Evolutionary conservation across 1,284 basidiomycete genomes (phyloP), one percentile per base, ranked within the genome.

Genomic region (Ceratobasidium sp.): DNA sequence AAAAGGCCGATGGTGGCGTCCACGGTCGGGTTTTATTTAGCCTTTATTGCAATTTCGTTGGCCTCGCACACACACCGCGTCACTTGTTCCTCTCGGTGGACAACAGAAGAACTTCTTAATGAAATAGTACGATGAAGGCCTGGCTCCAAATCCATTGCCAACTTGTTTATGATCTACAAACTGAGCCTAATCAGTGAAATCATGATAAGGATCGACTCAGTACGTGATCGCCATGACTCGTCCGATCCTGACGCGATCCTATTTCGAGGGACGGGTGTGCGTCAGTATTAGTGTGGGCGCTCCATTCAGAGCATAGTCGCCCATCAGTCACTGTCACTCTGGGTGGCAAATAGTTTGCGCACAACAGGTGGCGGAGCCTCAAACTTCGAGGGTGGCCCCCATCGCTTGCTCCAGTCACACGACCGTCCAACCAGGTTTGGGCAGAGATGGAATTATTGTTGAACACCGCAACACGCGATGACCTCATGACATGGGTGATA

Each of bases 211-310:
- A 50, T 50, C 21, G 48, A 50, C 48, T 50, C 53, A 34, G 16
- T 57, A 34, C 53, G 53, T 57, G 53, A 57, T 32, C 53, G 26
- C 53, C 30, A 57, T 57, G 53, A 57, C 53, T 50, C 18, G 43
- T 50, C 26, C 48, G 48, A 50, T 50, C 48, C 23, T 16, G 26
- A 50, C 21, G 5, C 8, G 18, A 21, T 18, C 6, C 21, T 26
- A 26, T 50, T 26, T 28, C 48, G 26, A 18, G 48, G 48, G 43
- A 45, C 6, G 18, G 18, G 6, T 6, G 43, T 12, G 43, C 10
- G 9, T 9, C 36, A 39, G 18, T 3, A 45, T 23, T n/a, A 26
- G 21, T 26, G 3, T 50, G 48, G 21, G 48, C 48, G 48, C 48
- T 28, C 48, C 16, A 5, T 16, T 50, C 21, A 3, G 16, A 50